Conservation (phyloP, 257 asterid species). For the Nicotiana benthamiana region DNA sequence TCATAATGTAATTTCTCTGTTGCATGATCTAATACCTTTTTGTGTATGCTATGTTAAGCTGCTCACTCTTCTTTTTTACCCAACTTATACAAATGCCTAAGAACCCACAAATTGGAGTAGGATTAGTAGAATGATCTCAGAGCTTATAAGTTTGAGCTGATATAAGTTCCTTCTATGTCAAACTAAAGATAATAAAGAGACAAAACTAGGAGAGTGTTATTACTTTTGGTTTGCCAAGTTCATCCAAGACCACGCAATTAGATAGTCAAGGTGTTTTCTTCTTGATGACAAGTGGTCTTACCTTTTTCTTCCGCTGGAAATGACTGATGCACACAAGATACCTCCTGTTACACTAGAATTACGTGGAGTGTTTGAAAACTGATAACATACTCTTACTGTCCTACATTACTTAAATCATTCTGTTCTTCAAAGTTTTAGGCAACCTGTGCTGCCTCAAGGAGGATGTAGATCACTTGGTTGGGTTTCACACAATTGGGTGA, state of each 20-base stretch:
- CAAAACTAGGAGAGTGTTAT: background rate
- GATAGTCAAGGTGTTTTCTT: background rate
- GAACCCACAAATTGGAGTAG: background rate
- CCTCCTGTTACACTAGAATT: background rate
- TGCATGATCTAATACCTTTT: background rate
- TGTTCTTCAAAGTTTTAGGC: conserved; percentile 1
- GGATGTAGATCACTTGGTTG: background rate
- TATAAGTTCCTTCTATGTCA: background rate
- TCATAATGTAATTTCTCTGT: background rate
- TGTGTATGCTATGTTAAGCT: background rate
- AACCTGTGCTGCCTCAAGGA: background rate
- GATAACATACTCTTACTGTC: background rate
- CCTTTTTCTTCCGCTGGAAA: background rate
- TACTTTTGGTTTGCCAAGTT: background rate
- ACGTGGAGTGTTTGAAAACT: background rate
- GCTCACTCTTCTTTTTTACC: background rate
- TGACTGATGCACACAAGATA: background rate
- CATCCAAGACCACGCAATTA: background rate
- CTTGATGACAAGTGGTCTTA: background rate
- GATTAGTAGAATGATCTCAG: background rate
- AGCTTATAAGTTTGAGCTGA: background rate
- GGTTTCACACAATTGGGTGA: background rate
- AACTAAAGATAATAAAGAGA: background rate
- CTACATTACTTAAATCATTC: background rate
- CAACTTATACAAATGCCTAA: background rate